Evolutionary conservation across 2,329 filamentous ascomycete genomes (phyloP).

Genomic region (Fusarium poae): DNA sequence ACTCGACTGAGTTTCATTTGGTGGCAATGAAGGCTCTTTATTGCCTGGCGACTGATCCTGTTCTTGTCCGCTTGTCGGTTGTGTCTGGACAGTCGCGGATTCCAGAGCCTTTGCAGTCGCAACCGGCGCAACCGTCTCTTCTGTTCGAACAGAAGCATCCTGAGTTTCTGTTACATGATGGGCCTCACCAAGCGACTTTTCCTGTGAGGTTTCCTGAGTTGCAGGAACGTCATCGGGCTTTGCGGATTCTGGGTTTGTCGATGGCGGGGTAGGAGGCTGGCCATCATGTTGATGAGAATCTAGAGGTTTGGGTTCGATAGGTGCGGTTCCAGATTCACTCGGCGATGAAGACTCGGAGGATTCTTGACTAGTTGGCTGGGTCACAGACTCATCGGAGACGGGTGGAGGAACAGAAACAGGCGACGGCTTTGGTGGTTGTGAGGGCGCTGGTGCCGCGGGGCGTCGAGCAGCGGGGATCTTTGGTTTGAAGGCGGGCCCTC

Average conservation of each 20-base stretch:
- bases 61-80: constrained; percentile 22
- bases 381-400: constrained; percentile 24
- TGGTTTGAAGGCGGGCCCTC: constrained; percentile 75
- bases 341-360: constrained; percentile 3
- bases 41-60: constrained; percentile 3
- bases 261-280: constrained; percentile 45
- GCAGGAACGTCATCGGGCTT: constrained; percentile 21
- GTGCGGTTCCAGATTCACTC: constrained; percentile 3
- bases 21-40: constrained; percentile 1
- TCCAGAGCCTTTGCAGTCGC: constrained; percentile 5
- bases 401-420: constrained; percentile 25
- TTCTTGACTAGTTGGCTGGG: constrained; percentile 22
- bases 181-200: constrained; percentile 1
- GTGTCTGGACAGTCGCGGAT: constrained; percentile 9
- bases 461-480: constrained; percentile 72
- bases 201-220: constrained; percentile 7
- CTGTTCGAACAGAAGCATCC: constrained; percentile 1
- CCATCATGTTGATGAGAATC: constrained; percentile 29
- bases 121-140: neutral
- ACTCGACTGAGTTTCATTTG: neutral
- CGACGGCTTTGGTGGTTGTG: constrained; percentile 41
- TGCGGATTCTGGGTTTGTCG: constrained; percentile 34
- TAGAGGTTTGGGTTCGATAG: constrained; percentile 19
- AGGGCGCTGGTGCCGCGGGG: constrained; percentile 55
- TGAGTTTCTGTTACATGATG: neutral